phyloP scores from a whole-genome alignment of 2,329 filamentous ascomycete genomes.

The Pseudovirgaria hyperparasitica region DNA sequence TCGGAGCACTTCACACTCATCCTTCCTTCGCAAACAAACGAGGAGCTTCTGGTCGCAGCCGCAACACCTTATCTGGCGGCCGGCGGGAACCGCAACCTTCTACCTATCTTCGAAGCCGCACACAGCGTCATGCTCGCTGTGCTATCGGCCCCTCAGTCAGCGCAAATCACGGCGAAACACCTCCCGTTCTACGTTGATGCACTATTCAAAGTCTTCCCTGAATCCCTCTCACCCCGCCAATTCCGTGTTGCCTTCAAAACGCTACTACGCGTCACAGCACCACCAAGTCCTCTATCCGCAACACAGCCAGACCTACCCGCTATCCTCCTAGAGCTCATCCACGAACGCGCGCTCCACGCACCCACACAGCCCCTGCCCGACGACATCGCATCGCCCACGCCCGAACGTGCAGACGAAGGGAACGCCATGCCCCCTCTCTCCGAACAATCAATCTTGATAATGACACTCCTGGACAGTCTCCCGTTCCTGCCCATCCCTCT shows the following conservation, averaged over 20 bases:
- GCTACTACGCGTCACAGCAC: conserved; percentile 66
- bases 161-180: conserved; percentile 54
- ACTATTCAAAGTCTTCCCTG: conserved; percentile 67
- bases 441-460: conserved; percentile 63
- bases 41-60: conserved; percentile 60
- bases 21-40: conserved; percentile 53
- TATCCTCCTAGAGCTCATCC: conserved; percentile 65
- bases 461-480: conserved; percentile 69
- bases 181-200: conserved; percentile 75
- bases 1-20: conserved; percentile 70
- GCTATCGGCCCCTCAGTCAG: conserved; percentile 68
- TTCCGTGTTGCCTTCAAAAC: conserved; percentile 84
- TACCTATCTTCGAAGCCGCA: conserved; percentile 75
- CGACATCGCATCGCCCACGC: conserved; percentile 25
- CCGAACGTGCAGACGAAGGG: conserved; percentile 22
- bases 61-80: conserved; percentile 60
- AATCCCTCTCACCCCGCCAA: conserved; percentile 66
- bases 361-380: conserved; percentile 31
- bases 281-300: conserved; percentile 62
- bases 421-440: conserved; percentile 39
- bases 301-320: conserved; percentile 68
- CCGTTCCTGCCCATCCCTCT: conserved; percentile 57
- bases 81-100: conserved; percentile 42
- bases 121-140: conserved; percentile 73
- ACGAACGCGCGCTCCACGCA: conserved; percentile 48